Conservation (phyloP, 495 filamentous ascomycete species). For the Talaromyces borbonicus region DNA sequence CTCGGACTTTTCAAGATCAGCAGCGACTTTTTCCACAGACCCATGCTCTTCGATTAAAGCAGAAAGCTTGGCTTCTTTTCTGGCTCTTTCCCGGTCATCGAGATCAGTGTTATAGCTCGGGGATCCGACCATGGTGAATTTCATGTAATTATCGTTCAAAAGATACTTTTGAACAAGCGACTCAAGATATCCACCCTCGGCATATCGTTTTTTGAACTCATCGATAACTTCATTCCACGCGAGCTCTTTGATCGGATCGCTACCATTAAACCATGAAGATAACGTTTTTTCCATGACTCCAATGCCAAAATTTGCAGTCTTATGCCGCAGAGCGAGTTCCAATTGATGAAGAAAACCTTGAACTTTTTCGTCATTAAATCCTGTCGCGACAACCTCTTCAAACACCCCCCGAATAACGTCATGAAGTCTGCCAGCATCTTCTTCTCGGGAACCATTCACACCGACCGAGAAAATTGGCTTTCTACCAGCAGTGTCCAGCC, state of each 20-base stretch:
- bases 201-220: conserved; percentile 65
- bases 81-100: conserved; percentile 63
- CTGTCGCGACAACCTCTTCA: conserved; percentile 51
- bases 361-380: conserved; percentile 82
- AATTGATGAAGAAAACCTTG: conserved; percentile 90
- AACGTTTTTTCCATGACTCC: conserved; percentile 78
- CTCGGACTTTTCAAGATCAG: conserved; percentile 62
- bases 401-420: conserved; percentile 60
- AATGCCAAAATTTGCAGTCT: conserved; percentile 90
- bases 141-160: conserved; percentile 72
- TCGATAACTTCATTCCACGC: conserved; percentile 81
- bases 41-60: conserved; percentile 59
- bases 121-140: conserved; percentile 90
- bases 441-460: conserved; percentile 71
- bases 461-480: conserved; percentile 82
- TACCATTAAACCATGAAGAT: conserved; percentile 87
- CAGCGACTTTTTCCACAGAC: conserved; percentile 56
- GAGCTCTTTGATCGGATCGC: conserved; percentile 81
- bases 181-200: conserved; percentile 70
- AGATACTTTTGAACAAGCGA: conserved; percentile 81
- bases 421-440: conserved; percentile 68
- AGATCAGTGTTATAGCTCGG: conserved; percentile 60
- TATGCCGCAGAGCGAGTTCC: conserved; percentile 83
- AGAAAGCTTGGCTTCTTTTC: conserved; percentile 59
- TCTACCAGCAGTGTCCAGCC: conserved; percentile 69